Conservation (phyloP, 106 monocot species). For the Platanthera zijinensis region DNA sequence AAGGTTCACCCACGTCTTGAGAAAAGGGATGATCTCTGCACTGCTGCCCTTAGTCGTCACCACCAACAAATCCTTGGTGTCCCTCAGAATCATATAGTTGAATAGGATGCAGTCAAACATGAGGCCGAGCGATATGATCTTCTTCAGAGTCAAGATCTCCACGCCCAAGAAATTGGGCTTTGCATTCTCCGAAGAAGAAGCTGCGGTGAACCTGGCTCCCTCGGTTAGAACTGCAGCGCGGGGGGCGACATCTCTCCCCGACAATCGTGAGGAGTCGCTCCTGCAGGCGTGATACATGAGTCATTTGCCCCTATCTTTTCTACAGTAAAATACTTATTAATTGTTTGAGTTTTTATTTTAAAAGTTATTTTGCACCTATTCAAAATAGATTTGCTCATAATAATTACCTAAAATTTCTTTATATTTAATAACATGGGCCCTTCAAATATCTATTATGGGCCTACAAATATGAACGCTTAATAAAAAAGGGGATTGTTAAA, state of each 20-base stretch:
- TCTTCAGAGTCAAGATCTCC: slow-evolving; percentile 67
- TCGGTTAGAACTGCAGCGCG: slow-evolving; percentile 28
- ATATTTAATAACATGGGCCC: too few species aligned
- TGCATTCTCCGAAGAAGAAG: slow-evolving; percentile 5
- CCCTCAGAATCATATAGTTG: slow-evolving; percentile 90
- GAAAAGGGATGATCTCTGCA: slow-evolving; percentile 94
- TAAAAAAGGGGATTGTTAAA: too few species aligned
- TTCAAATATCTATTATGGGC: too few species aligned
- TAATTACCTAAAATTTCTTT: too few species aligned
- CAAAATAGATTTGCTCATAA: too few species aligned
- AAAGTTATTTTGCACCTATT: too few species aligned
- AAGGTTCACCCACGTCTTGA: slow-evolving; percentile 95
- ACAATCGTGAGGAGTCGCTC: too few species aligned
- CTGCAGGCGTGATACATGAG: too few species aligned
- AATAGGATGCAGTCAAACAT: slow-evolving; percentile 99
- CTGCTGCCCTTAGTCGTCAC: slow-evolving; percentile 94
- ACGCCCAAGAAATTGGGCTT: slow-evolving; percentile 71
- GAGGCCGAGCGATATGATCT: slow-evolving; percentile 70
- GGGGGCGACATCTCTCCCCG: slow-evolving; percentile 6
- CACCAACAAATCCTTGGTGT: slow-evolving; percentile 92
- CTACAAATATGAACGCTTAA: too few species aligned
- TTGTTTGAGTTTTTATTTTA: too few species aligned
- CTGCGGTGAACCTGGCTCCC: slow-evolving; percentile 13
- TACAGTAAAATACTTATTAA: too few species aligned
- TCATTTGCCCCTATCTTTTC: too few species aligned